Percentiles rank a stretch among this genome's conserved stretches.
Evolutionary conservation across 305 asterid species (phyloP).

Genomic region (Fraxinus nigra): DNA sequence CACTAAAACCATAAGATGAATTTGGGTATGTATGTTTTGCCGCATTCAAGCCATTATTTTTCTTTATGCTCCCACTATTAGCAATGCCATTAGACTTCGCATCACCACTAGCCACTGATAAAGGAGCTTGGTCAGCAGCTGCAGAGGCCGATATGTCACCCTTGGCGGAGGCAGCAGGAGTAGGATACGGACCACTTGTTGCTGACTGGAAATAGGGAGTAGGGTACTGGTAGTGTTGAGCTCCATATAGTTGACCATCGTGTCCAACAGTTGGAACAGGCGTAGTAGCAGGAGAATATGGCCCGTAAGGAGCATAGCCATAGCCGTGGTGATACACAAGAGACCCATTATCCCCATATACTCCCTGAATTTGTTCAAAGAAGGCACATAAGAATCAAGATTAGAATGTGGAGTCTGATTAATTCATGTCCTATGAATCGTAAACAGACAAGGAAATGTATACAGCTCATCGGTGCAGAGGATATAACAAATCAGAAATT

Average conservation of each 20-base stretch:
- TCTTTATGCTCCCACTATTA: conserved; percentile 41
- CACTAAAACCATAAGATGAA: conserved; percentile 40
- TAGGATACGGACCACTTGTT: conserved; percentile 35
- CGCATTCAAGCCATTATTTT: conserved; percentile 31
- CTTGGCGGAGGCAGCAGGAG: conserved; percentile 41
- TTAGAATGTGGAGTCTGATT: background rate
- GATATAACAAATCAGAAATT: background rate
- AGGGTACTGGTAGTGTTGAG: conserved; percentile 77
- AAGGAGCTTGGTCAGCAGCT: conserved; percentile 46
- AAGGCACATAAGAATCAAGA: background rate
- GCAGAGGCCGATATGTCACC: conserved; percentile 48
- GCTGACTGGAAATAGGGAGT: conserved; percentile 55
- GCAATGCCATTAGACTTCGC: conserved; percentile 44
- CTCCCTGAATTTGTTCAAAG: conserved; percentile 38
- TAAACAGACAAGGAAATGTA: background rate
- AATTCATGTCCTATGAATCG: background rate
- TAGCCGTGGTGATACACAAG: conserved; percentile 57
- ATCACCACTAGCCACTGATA: conserved; percentile 47
- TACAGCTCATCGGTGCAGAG: background rate
- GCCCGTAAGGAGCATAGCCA: conserved; percentile 55
- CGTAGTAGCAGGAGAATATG: conserved; percentile 63
- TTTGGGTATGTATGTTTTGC: conserved; percentile 39
- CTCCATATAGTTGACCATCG: conserved; percentile 69
- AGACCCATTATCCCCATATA: conserved; percentile 62
- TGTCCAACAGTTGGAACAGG: conserved; percentile 62